Evolutionary conservation across 306 rosid species (phyloP).

Genomic region (Malus sieversii): DNA sequence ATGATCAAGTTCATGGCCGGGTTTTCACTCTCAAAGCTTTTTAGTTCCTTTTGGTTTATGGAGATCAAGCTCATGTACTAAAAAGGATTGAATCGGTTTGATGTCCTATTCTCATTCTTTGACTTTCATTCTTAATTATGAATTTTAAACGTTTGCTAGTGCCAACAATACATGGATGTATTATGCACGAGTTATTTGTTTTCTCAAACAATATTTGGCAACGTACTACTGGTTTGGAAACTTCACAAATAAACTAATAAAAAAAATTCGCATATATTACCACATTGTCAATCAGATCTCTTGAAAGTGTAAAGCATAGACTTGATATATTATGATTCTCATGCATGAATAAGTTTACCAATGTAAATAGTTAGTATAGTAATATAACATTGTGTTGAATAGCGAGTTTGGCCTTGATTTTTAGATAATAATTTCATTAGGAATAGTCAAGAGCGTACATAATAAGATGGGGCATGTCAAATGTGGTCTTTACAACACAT

Average conservation of each 20-base stretch:
- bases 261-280: no score
- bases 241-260: not conserved
- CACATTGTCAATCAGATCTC: not conserved
- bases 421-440: not conserved
- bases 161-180: not conserved
- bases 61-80: constrained; percentile 9
- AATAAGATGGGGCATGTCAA: not conserved
- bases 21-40: constrained; percentile 9
- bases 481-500: not conserved
- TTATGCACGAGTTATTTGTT: not conserved
- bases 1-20: not conserved
- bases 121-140: constrained; percentile 11
- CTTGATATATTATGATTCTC: not conserved
- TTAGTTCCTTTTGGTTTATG: not conserved
- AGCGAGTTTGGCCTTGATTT: not conserved
- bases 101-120: constrained; percentile 31
- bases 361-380: no score
- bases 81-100: constrained; percentile 10
- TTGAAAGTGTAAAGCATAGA: not conserved
- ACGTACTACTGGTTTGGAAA: no score
- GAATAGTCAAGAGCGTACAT: not conserved
- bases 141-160: not conserved
- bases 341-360: not conserved
- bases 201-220: not conserved
- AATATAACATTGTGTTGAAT: no score